Evolutionary conservation across 768 basidiomycete species (phyloP).

Genomic region (Russula virescens): DNA sequence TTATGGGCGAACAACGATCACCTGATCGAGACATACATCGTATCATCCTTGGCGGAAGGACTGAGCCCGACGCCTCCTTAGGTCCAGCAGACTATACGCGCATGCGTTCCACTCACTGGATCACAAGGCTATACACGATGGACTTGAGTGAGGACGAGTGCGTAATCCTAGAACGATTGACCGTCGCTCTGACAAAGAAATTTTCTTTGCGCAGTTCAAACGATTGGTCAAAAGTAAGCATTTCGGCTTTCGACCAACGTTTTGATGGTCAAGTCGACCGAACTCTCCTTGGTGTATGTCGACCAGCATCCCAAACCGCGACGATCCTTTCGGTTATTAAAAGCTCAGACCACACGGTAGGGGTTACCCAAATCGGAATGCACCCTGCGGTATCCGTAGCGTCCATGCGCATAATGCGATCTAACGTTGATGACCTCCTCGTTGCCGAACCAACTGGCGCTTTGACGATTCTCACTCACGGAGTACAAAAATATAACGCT

Average conservation of each 20-base stretch:
- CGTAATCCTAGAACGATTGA: slow-evolving; percentile 18
- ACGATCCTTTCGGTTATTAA: slow-evolving; percentile 46
- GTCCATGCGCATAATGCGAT: slow-evolving; percentile 58
- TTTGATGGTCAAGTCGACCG: slow-evolving; percentile 51
- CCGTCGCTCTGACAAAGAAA: not conserved
- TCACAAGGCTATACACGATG: slow-evolving; percentile 51
- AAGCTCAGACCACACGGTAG: slow-evolving; percentile 38
- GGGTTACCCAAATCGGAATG: slow-evolving; percentile 36
- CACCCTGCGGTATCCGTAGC: slow-evolving; percentile 47
- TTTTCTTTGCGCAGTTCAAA: slow-evolving; percentile 11
- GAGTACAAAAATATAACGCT: slow-evolving; percentile 37
- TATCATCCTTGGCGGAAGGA: slow-evolving; percentile 53
- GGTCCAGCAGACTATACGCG: slow-evolving; percentile 51
- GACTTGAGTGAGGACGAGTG: slow-evolving; percentile 48
- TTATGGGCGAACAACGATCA: slow-evolving; percentile 5
- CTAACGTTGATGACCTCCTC: slow-evolving; percentile 61
- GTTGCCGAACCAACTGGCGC: slow-evolving; percentile 53
- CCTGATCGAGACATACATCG: slow-evolving; percentile 57
- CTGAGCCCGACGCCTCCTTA: slow-evolving; percentile 39
- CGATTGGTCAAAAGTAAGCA: slow-evolving; percentile 45
- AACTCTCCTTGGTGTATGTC: slow-evolving; percentile 50
- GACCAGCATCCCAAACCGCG: slow-evolving; percentile 42
- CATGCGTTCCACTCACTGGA: slow-evolving; percentile 72
- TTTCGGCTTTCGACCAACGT: slow-evolving; percentile 59
- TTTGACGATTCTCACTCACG: slow-evolving; percentile 59